Base-by-base conservation (phyloP, 345 rosid species). In the Eucalyptus shirleyi region DNA sequence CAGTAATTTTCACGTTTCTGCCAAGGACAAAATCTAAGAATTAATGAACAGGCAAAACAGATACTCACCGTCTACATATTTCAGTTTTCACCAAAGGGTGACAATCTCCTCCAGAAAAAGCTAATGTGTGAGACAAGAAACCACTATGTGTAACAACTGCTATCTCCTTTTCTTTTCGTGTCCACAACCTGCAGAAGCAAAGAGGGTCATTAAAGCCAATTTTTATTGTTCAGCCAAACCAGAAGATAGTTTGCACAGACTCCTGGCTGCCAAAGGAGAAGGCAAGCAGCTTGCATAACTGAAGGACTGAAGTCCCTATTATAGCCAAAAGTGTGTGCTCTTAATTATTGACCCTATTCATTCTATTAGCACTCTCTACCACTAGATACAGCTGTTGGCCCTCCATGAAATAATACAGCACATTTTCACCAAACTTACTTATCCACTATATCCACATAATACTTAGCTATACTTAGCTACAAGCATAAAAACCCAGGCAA, bases 111-210 rank as follows among this genome's bases (percentile, higher is more conserved):
- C 98, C 98, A 81, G 94, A 92, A 69, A 95, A 93, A 88, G 91
- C 93, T 89, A 96, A 92, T 55, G 98, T 94, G 90, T 96, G 99
- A 91, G 90, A 93, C 96, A 98, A 94, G 94, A 98, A 97, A 49
- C 99, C 98, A 77, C 99, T 96, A 87, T 98, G 99, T 85, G 99
- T 97, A 91, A 98, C 99, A 89, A 98, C 93, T 42, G 98, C 99
- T 93, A 98, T 98, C 96, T 98, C 99, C 92, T 96, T 98, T 92
- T 98, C 99, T 92, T 94, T 94, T 92, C 99, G 93, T 87, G 98
- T 97, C 98, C 97, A 98, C 93, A 98, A 92, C 99, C 99, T 98
- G 95, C 45, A 77, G 14, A 77, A 77, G 85, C 47, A 77, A 40
- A 37, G 42, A 77, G 85, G 14, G 47, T 47, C 47, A 40, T 77